These are phyloP conservation scores for Rhytidiadelphus loreus DNA, from an alignment of 225 moss, liverwort and hornwort genomes.

Conservation along the genomic window DNA sequence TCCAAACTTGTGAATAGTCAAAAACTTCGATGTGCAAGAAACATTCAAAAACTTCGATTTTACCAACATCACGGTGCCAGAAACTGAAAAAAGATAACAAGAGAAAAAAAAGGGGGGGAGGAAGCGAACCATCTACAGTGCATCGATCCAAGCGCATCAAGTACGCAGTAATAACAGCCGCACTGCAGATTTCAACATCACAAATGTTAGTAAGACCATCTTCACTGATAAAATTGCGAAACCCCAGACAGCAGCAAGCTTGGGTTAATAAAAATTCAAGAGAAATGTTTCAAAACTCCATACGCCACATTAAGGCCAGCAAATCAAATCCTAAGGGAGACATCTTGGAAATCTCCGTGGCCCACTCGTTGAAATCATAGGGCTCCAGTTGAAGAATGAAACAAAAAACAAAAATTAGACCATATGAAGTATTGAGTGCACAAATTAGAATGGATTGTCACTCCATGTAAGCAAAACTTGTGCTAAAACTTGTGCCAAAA, in stretches of 20 bases:
- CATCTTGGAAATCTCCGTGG: neutral
- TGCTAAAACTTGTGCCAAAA: neutral
- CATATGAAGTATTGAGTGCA: neutral
- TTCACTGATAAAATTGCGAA: neutral
- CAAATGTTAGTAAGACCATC: neutral
- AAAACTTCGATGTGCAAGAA: neutral
- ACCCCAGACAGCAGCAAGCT: neutral
- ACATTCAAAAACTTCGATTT: neutral
- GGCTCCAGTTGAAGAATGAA: neutral
- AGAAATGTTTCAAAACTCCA: neutral
- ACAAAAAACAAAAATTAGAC: neutral
- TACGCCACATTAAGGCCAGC: neutral
- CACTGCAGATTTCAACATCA: slow-evolving; percentile 43
- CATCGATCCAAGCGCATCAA: slow-evolving; percentile 45
- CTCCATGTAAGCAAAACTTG: neutral
- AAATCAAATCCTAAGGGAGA: neutral
- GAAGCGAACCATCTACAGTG: slow-evolving; percentile 43
- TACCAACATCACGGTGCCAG: neutral
- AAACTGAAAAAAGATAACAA: neutral
- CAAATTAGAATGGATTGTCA: neutral
- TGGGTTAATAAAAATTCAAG: neutral
- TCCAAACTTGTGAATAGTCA: neutral
- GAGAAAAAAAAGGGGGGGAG: neutral
- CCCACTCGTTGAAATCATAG: neutral
- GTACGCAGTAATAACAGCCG: slow-evolving; percentile 48